Evolutionary conservation across 306 rosid species (phyloP).

Genomic region (Quercus suber): DNA sequence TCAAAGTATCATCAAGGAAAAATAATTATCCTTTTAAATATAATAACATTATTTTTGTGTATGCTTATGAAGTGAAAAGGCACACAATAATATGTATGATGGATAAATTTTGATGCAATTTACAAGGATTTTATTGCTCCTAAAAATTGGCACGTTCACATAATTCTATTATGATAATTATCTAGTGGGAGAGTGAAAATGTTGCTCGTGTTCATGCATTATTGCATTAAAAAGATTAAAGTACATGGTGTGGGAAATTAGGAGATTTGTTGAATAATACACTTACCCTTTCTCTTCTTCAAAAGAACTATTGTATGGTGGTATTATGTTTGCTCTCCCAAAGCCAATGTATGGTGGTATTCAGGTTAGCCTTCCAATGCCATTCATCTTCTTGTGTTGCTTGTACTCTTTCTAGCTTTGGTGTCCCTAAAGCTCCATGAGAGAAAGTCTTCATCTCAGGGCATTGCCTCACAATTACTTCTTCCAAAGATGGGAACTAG

Average conservation of each 20-base stretch:
- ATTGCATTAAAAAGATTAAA: too few relatives aligned
- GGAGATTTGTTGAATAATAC: not conserved
- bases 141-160: too few relatives aligned
- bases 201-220: too few relatives aligned
- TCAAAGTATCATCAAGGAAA: not conserved
- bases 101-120: too few relatives aligned
- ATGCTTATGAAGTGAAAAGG: too few relatives aligned
- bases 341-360: not conserved
- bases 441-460: conserved; percentile 10
- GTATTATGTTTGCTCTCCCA: not conserved
- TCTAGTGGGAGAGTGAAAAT: too few relatives aligned
- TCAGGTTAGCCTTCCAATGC: not conserved
- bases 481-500: too few relatives aligned
- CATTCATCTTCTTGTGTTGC: not conserved
- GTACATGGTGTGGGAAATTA: not conserved
- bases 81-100: too few relatives aligned
- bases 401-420: not conserved
- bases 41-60: too few relatives aligned
- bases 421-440: not conserved
- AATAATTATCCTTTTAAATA: too few relatives aligned
- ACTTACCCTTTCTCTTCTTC: not conserved
- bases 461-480: not conserved
- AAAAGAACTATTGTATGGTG: not conserved
- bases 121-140: too few relatives aligned
- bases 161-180: too few relatives aligned